Percentiles rank a stretch among this genome's conserved stretches.
phyloP scores from a whole-genome alignment of 306 rosid species.

The Hippophae gyantsensis region DNA sequence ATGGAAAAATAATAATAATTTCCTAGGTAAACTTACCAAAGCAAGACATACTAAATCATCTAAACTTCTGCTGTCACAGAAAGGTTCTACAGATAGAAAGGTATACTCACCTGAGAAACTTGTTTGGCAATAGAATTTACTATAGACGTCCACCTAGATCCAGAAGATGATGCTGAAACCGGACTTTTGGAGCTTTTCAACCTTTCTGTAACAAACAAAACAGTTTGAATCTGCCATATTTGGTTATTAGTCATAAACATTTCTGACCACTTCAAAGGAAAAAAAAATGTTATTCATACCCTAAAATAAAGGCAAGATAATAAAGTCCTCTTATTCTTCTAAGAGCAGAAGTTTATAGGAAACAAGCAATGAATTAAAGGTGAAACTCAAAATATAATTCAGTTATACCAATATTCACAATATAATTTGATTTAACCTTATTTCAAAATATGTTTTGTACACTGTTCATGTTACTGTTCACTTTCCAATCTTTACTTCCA shows the following conservation, averaged over 20 bases:
- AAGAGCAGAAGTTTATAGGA: neutral
- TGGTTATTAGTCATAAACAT: slow-evolving; percentile 10
- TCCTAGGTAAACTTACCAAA: neutral
- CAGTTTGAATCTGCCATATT: slow-evolving; percentile 23
- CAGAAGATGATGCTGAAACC: slow-evolving; percentile 28
- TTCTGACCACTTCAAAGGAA: neutral
- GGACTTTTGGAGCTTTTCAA: slow-evolving; percentile 35
- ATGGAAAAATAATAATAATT: neutral
- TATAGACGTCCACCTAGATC: slow-evolving; percentile 70
- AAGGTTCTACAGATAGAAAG: too few relatives aligned
- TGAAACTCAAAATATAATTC: neutral
- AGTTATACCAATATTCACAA: too few relatives aligned
- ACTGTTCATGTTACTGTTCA: too few relatives aligned
- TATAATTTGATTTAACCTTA: too few relatives aligned
- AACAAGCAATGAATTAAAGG: neutral
- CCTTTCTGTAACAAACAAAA: slow-evolving; percentile 33
- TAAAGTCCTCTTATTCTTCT: neutral
- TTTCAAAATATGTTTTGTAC: too few relatives aligned
- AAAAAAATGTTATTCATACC: neutral
- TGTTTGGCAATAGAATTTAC: slow-evolving; percentile 67
- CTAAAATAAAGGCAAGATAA: neutral
- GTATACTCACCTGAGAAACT: slow-evolving; percentile 60
- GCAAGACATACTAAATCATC: too few relatives aligned
- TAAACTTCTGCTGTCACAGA: too few relatives aligned
- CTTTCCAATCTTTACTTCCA: too few relatives aligned